Conservation (phyloP, 73 alveolate genomes). For the Strombidium stylifer region DNA sequence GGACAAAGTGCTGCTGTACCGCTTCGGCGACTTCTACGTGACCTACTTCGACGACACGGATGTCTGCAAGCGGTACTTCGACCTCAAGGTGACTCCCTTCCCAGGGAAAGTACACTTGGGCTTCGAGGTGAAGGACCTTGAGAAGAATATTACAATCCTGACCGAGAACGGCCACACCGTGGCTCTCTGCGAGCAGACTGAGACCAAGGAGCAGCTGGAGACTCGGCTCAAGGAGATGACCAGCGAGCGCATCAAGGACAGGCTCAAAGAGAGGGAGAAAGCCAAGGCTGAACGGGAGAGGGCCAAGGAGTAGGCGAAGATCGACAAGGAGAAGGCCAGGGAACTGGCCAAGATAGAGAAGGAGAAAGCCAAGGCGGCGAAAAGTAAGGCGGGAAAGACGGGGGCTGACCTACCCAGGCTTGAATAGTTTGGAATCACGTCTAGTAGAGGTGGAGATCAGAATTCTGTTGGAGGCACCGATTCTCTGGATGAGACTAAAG, state of each 20-base stretch:
- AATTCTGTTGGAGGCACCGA: too few species aligned
- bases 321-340: not conserved
- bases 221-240: constrained; percentile 3
- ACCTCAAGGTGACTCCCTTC: constrained; percentile 11
- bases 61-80: constrained; percentile 3
- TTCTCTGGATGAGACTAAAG: too few species aligned
- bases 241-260: not conserved
- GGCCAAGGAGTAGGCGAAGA: not conserved
- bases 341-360: not conserved
- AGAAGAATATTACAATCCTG: constrained; percentile 46
- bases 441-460: too few species aligned
- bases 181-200: constrained; percentile 76
- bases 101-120: constrained; percentile 29
- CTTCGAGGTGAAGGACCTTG: constrained; percentile 55
- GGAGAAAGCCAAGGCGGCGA: not conserved
- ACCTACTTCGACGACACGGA: constrained; percentile 37
- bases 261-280: not conserved
- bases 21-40: constrained; percentile 51
- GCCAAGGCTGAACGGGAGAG: not conserved
- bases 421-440: constrained; percentile 8
- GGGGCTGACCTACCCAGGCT: constrained; percentile 8
- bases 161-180: constrained; percentile 65
- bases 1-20: constrained; percentile 21
- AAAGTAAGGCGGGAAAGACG: constrained; percentile 20
- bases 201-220: constrained; percentile 49